Conservation (phyloP, 495 filamentous ascomycete species). For the Aspergillus biplanus region DNA sequence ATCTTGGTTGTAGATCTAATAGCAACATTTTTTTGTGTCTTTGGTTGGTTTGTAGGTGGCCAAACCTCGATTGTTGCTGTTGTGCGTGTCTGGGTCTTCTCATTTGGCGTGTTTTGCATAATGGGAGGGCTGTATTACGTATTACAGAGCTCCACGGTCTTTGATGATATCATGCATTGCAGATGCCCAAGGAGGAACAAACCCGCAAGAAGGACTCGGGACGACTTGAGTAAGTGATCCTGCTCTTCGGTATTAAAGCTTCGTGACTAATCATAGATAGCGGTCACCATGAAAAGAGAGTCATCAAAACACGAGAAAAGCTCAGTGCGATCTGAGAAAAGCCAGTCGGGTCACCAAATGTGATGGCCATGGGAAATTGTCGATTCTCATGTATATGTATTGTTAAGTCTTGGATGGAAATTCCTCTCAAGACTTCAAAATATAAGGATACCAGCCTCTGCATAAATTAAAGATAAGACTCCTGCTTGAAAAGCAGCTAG, state of each 20-base stretch:
- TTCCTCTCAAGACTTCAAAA: neutral
- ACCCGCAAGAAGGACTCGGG: conserved; percentile 67
- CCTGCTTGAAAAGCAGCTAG: too few species aligned
- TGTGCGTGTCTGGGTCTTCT: conserved; percentile 87
- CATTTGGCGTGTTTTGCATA: conserved; percentile 81
- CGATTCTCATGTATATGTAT: neutral
- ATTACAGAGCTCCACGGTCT: conserved; percentile 72
- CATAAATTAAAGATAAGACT: too few species aligned
- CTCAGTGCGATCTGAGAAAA: neutral
- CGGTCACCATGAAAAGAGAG: neutral
- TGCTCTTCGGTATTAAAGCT: conserved; percentile 1
- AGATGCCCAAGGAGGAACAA: conserved; percentile 71
- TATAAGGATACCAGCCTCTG: neutral
- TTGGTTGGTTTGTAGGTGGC: conserved; percentile 73
- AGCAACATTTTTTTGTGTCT: conserved; percentile 80
- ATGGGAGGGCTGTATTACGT: conserved; percentile 71
- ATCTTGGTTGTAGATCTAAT: conserved; percentile 80
- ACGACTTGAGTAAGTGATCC: conserved; percentile 73
- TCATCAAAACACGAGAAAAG: neutral
- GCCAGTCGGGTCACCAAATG: neutral
- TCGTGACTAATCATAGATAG: conserved; percentile 7
- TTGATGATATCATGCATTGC: conserved; percentile 93
- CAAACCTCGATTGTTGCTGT: conserved; percentile 76
- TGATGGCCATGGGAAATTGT: neutral
- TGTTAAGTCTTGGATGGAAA: neutral